Evolutionary conservation across 768 basidiomycete genomes (phyloP), one percentile per base, ranked within the genome.

Genomic region (Amylocystis lapponica): DNA sequence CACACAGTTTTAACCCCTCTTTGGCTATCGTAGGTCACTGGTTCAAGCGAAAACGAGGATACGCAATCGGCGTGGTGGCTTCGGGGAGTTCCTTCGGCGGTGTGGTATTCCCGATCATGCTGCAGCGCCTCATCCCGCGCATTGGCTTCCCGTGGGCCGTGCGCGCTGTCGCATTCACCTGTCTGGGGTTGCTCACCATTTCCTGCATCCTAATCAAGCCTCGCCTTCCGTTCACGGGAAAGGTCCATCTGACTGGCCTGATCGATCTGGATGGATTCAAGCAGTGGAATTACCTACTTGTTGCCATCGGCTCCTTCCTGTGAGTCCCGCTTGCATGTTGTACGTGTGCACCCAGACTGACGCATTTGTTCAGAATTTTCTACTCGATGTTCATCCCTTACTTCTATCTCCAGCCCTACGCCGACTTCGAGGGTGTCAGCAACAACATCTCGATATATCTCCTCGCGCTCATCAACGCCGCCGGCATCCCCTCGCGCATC

Each of bases 101-200:
- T 4, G 68, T 74, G 40, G 39, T 77, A 14, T 74, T 74, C 49
- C 78, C 78, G 3, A 65, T 78, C 29, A 62, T 79, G 45, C 63
- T 78, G 4, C 74, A 76, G 48, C 70, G 70, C 39, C 58, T 78
- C 38, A 50, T 58, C 27, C 39, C 50, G 2, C 27, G 20, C 7
- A 26, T 61, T 30, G 59, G 58, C 1, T 63, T 63, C 33, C 48
- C 49, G 9, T 64, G 62, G 62, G 61, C 64, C 5, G 56, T 61
- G 7, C 59, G 64, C 19, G 46, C 58, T 22, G 46, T 50, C 17
- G 61, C 57, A 17, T 61, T 66, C 41, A 39, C 63, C 14, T 54
- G 54, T 10, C 43, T 62, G 17, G 54, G 31, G 3, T 58, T 55
- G 41, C 54, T 60, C 10, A 39, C 43, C 20, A 43, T 58, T 9